phyloP scores from a whole-genome alignment of 2,329 filamentous ascomycete genomes.

The Rhynchosporium secalis region DNA sequence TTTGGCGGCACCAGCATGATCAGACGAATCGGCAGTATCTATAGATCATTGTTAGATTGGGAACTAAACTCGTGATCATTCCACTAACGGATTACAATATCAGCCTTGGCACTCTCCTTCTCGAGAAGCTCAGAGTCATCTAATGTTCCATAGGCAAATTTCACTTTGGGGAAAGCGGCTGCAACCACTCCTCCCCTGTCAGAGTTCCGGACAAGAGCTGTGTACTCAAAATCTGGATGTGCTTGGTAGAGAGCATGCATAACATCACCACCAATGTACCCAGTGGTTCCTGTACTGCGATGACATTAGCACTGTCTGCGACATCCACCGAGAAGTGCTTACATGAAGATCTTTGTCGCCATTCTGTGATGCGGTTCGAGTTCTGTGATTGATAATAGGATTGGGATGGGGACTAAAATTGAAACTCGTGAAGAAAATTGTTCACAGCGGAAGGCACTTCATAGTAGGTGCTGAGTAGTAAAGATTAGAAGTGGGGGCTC shows the following conservation, averaged over 20 bases:
- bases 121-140: conserved; percentile 47
- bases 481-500: not conserved
- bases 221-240: conserved; percentile 51
- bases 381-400: not conserved
- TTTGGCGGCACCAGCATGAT: conserved; percentile 46
- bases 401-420: no score
- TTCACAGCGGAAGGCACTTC: not conserved
- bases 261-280: conserved; percentile 48
- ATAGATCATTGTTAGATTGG: conserved; percentile 5
- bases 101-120: conserved; percentile 47
- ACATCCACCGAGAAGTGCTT: not conserved
- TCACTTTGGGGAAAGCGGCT: conserved; percentile 47
- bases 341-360: conserved; percentile 36
- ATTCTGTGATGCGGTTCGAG: conserved; percentile 17
- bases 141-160: conserved; percentile 53
- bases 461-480: not conserved
- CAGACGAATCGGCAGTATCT: conserved; percentile 46
- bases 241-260: conserved; percentile 46
- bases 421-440: no score
- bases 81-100: conserved; percentile 48
- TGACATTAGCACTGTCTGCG: conserved; percentile 4
- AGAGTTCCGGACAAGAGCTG: conserved; percentile 50
- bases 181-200: conserved; percentile 49
- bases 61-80: not conserved
- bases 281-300: conserved; percentile 40